A percentile compares a stretch with the other conserved stretches of the same genome.
Evolutionary conservation across 2,329 filamentous ascomycete genomes (phyloP).

Genomic region (Sclerotinia subarctica): DNA sequence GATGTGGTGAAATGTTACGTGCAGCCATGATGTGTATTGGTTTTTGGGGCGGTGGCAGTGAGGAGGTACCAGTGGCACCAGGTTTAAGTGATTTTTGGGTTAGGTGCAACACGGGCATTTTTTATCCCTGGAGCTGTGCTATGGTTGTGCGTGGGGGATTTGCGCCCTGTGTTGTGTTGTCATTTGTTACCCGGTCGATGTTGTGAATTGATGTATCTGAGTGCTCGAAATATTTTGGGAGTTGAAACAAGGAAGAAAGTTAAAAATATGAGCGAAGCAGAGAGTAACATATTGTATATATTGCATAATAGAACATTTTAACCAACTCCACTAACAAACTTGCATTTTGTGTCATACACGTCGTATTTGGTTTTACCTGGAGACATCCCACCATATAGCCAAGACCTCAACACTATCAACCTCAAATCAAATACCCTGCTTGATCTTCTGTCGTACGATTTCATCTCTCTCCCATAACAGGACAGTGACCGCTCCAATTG

Average conservation of each 20-base stretch:
- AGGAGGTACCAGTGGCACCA: not conserved
- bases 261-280: not conserved
- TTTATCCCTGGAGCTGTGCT: not conserved
- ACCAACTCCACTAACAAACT: not conserved
- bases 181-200: not conserved
- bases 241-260: not conserved
- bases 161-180: not conserved
- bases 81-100: not conserved
- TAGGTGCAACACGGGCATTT: not conserved
- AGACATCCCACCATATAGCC: not conserved
- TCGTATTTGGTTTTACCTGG: not conserved
- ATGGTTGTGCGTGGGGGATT: constrained; percentile 2
- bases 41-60: constrained; percentile 1
- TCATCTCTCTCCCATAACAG: constrained; percentile 50
- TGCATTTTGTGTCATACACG: not conserved
- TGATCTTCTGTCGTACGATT: constrained; percentile 36
- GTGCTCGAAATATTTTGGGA: not conserved
- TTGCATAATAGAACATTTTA: not conserved
- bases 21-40: not conserved
- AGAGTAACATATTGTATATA: not conserved
- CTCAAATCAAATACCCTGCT: constrained; percentile 29
- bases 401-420: constrained; percentile 11
- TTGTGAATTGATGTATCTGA: not conserved
- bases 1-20: constrained; percentile 1
- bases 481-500: constrained; percentile 44